These are phyloP conservation scores for Phytophthora litchii DNA, from an alignment of 352 stramenopile species.

Conservation along the genomic window DNA sequence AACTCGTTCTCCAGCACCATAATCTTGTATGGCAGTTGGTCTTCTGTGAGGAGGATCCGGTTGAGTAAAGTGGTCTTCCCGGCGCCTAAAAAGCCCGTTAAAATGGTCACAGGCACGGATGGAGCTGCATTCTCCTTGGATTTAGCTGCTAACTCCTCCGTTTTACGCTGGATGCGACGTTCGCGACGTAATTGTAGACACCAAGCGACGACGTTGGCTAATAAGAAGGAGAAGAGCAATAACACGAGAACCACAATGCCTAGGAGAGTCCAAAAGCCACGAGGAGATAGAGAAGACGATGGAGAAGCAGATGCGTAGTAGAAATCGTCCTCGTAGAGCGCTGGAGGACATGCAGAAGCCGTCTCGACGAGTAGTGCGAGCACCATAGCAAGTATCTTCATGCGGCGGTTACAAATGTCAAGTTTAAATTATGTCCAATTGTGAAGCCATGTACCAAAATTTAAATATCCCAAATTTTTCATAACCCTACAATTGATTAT, in stretches of 20 bases:
- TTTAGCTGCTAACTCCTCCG: slow-evolving; percentile 39
- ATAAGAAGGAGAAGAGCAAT: slow-evolving; percentile 52
- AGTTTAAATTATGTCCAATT: too few species aligned
- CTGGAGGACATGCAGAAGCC: slow-evolving; percentile 3
- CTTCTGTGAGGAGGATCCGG: slow-evolving; percentile 89
- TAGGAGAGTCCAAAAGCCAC: slow-evolving; percentile 30
- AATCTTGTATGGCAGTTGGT: slow-evolving; percentile 91
- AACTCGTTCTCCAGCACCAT: slow-evolving; percentile 94
- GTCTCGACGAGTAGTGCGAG: slow-evolving; percentile 7
- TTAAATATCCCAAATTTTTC: too few species aligned
- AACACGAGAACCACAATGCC: slow-evolving; percentile 40
- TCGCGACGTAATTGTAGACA: slow-evolving; percentile 66
- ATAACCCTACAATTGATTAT: too few species aligned
- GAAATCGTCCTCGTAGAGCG: neutral
- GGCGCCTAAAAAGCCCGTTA: slow-evolving; percentile 95
- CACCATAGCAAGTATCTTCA: slow-evolving; percentile 3
- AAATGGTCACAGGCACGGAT: slow-evolving; percentile 88
- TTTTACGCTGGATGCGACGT: slow-evolving; percentile 68
- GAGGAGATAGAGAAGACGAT: slow-evolving; percentile 24
- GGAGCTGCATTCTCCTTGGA: neutral
- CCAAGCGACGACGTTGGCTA: slow-evolving; percentile 74
- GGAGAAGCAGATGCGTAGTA: slow-evolving; percentile 3
- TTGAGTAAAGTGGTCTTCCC: slow-evolving; percentile 98
- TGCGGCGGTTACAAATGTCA: too few species aligned
- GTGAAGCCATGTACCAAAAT: too few species aligned